Evolutionary conservation across 2,329 filamentous ascomycete genomes (phyloP).

Genomic region (Claviceps quebecensis): DNA sequence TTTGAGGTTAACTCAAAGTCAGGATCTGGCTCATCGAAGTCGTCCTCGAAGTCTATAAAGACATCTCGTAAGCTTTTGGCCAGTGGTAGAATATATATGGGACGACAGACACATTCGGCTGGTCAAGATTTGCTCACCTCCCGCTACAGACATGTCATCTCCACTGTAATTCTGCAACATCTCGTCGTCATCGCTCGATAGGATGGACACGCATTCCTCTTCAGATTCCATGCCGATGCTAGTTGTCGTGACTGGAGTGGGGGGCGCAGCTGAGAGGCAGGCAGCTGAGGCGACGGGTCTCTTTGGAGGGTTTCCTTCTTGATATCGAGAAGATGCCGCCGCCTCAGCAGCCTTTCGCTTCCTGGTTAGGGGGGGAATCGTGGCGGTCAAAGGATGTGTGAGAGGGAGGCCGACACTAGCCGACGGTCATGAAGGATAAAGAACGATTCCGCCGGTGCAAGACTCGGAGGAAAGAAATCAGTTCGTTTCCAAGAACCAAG

Average conservation of each 20-base stretch:
- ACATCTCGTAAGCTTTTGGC: not conserved
- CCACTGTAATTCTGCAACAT: conserved; percentile 67
- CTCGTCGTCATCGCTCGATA: conserved; percentile 61
- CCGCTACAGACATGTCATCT: conserved; percentile 45
- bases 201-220: conserved; percentile 78
- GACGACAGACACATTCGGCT: not conserved
- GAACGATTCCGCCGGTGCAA: not conserved
- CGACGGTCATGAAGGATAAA: not conserved
- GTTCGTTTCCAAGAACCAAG: not conserved
- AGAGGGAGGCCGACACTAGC: not conserved
- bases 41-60: conserved; percentile 38
- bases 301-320: conserved; percentile 34
- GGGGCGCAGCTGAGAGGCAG: conserved; percentile 32
- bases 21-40: conserved; percentile 42
- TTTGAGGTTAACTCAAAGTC: conserved; percentile 37
- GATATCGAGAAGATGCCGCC: conserved; percentile 35
- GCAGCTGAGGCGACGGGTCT: conserved; percentile 42
- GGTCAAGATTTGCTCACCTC: conserved; percentile 25
- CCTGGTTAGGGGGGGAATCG: conserved; percentile 44
- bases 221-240: conserved; percentile 77
- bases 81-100: not conserved
- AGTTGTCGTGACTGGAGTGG: conserved; percentile 40
- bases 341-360: conserved; percentile 55
- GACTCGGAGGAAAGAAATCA: not conserved
- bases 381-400: conserved; percentile 22